Evolutionary conservation across 371 early-diverging fungal species (phyloP), one percentile per base, ranked within the genome.

Genomic region (Spraguea lophii): DNA sequence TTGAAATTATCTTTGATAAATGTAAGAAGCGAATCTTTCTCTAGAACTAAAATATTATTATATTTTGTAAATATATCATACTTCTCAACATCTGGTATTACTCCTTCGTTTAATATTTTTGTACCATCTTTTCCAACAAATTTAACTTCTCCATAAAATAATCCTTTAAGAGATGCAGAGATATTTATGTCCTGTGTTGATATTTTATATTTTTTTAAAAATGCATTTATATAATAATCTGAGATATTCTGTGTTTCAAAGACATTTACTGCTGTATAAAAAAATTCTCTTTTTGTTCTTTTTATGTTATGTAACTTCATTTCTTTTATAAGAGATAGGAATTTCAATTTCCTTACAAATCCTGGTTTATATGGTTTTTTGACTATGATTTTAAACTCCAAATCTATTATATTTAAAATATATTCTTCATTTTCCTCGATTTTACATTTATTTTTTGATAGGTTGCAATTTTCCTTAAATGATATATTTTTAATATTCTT

Each of bases 11-110:
- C 20, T 15, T 46, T 16, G 13, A 61, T 57, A 22, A 32, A 37
- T 9, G 24, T 47, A 32, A 70, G 58, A 3, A 68, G 32, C 22
- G 61, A 55, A 21, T 70, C 71, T 52, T 70, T 70, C 40, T 70
- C 71, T 21, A 70, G 52, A 19, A 70, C 63, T 17, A 70, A 2
- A 22, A 59, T 22, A 10, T 23, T 46, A 13, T 38, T 30, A n/a
- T 35, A 13, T 6, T 19, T 21, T 13, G 23, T 34, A 22, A 63
- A 37, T 35, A 42, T 37, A 3, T 15, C 20, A 1, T 49, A 41
- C 0, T 30, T 12, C 10, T 30, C n/a, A 48, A 68, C 59, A 4
- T 60, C 55, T 6, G 70, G 70, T 22, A 70, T 70, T n/a, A 70
- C 22, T 9, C 17, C 40, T 30, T 45, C 36, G 9, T 13, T 44